A percentile compares a stretch with the other conserved stretches of the same genome.
These are phyloP conservation scores for Gymnopilus junonius DNA, from an alignment of 768 basidiomycete genomes.

Conservation along the genomic window DNA sequence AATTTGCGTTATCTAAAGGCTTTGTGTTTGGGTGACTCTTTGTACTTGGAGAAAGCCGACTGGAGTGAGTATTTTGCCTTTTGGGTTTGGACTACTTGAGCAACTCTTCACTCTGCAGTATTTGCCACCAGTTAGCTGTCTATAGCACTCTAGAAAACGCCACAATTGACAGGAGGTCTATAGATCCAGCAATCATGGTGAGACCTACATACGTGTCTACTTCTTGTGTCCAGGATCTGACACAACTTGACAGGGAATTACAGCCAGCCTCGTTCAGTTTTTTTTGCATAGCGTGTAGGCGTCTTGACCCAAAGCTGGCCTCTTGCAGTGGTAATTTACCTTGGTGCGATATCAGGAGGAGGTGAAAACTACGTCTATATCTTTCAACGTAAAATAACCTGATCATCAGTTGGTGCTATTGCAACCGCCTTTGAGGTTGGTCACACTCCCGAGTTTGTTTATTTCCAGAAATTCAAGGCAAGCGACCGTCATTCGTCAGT, in stretches of 20 bases:
- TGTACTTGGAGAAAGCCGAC: slow-evolving; percentile 21
- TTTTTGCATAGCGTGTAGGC: slow-evolving; percentile 48
- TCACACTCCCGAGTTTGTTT: slow-evolving; percentile 26
- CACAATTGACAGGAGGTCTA: neutral
- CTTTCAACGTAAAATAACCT: neutral
- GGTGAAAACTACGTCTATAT: slow-evolving; percentile 17
- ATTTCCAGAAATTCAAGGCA: slow-evolving; percentile 34
- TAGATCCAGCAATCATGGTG: slow-evolving; percentile 52
- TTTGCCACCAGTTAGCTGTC: slow-evolving; percentile 40
- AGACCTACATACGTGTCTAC: slow-evolving; percentile 7
- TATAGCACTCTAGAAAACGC: neutral
- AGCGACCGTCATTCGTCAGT: too few relatives aligned
- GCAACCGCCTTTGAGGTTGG: slow-evolving; percentile 31
- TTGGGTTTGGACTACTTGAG: neutral
- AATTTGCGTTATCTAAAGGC: neutral
- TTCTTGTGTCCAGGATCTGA: neutral
- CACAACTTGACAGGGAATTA: slow-evolving; percentile 40
- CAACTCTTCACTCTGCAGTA: slow-evolving; percentile 27
- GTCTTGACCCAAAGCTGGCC: slow-evolving; percentile 29
- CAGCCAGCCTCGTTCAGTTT: slow-evolving; percentile 46
- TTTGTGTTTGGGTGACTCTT: slow-evolving; percentile 16
- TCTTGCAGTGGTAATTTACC: slow-evolving; percentile 17
- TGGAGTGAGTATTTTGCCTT: slow-evolving; percentile 26
- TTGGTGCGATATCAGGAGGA: slow-evolving; percentile 22
- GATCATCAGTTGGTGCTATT: slow-evolving; percentile 28